Conservation (phyloP, 2,329 filamentous ascomycete species). For the Penicillium corylophilum region DNA sequence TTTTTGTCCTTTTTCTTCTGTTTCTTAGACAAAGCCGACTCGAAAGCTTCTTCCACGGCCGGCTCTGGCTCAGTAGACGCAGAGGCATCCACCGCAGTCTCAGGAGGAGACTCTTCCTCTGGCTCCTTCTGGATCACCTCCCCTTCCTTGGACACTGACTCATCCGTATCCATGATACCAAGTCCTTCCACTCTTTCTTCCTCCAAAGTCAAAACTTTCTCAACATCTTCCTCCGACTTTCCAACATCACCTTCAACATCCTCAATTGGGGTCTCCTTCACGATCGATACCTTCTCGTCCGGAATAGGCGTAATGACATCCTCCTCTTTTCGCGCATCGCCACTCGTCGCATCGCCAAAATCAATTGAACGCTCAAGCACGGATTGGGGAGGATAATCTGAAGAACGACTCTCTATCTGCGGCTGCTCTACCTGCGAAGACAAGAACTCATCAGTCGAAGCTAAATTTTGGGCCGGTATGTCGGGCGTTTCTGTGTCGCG, state of each 20-base stretch:
- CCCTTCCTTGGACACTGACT: slow-evolving; percentile 4
- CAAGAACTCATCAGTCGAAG: slow-evolving; percentile 47
- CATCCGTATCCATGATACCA: neutral
- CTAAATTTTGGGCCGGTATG: slow-evolving; percentile 37
- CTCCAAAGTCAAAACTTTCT: neutral
- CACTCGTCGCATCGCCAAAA: slow-evolving; percentile 20
- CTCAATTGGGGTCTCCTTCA: slow-evolving; percentile 3
- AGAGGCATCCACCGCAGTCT: slow-evolving; percentile 1
- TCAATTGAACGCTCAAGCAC: slow-evolving; percentile 28
- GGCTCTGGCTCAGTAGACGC: slow-evolving; percentile 1
- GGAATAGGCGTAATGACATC: slow-evolving; percentile 1
- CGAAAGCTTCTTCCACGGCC: slow-evolving; percentile 7
- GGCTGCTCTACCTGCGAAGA: slow-evolving; percentile 46
- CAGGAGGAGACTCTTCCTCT: slow-evolving; percentile 7
- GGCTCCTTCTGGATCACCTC: slow-evolving; percentile 1
- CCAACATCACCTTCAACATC: neutral
- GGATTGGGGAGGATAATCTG: slow-evolving; percentile 32
- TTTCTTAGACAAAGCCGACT: slow-evolving; percentile 15
- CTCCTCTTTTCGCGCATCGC: slow-evolving; percentile 9
- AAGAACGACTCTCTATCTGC: slow-evolving; percentile 32
- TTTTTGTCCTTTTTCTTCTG: slow-evolving; percentile 27
- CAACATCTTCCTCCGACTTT: neutral
- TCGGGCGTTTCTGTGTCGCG: slow-evolving; percentile 39
- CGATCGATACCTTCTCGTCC: slow-evolving; percentile 3
- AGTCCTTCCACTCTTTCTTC: neutral